Conservation (phyloP, 2,329 filamentous ascomycete species). For the Furcasterigmium furcatum region DNA sequence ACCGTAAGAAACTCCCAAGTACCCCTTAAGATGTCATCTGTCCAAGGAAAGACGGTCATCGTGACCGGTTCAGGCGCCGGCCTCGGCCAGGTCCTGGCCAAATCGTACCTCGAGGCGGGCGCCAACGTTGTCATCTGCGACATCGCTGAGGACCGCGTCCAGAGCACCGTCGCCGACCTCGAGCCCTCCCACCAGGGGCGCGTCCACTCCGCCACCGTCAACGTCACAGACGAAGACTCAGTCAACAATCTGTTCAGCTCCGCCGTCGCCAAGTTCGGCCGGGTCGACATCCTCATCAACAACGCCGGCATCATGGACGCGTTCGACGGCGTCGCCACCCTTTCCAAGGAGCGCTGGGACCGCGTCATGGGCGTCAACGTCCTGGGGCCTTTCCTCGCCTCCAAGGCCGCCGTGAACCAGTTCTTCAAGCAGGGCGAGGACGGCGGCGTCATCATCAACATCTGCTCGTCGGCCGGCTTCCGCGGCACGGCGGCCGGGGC, state of each 20-base stretch:
- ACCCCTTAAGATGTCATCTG: background rate
- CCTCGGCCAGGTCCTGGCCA: slow-evolving; percentile 25
- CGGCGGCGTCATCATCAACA: slow-evolving; percentile 18
- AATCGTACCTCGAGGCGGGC: slow-evolving; percentile 22
- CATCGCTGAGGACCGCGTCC: slow-evolving; percentile 15
- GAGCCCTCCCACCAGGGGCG: slow-evolving; percentile 6
- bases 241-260: slow-evolving; percentile 7
- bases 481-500: slow-evolving; percentile 25
- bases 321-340: slow-evolving; percentile 48
- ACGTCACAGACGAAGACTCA: slow-evolving; percentile 9
- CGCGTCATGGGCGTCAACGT: slow-evolving; percentile 53
- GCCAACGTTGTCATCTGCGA: slow-evolving; percentile 29
- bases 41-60: slow-evolving; percentile 20
- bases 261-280: slow-evolving; percentile 11
- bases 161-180: slow-evolving; percentile 5
- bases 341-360: slow-evolving; percentile 46
- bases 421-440: slow-evolving; percentile 35
- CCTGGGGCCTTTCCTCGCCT: slow-evolving; percentile 50
- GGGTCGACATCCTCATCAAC: slow-evolving; percentile 54
- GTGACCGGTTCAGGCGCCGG: slow-evolving; percentile 28
- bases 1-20: too few species aligned
- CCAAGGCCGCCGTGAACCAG: slow-evolving; percentile 45
- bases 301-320: slow-evolving; percentile 56
- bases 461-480: slow-evolving; percentile 13
- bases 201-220: slow-evolving; percentile 6